These are phyloP conservation scores for Fusarium equiseti DNA, from an alignment of 2,329 filamentous ascomycete genomes.

Conservation along the genomic window DNA sequence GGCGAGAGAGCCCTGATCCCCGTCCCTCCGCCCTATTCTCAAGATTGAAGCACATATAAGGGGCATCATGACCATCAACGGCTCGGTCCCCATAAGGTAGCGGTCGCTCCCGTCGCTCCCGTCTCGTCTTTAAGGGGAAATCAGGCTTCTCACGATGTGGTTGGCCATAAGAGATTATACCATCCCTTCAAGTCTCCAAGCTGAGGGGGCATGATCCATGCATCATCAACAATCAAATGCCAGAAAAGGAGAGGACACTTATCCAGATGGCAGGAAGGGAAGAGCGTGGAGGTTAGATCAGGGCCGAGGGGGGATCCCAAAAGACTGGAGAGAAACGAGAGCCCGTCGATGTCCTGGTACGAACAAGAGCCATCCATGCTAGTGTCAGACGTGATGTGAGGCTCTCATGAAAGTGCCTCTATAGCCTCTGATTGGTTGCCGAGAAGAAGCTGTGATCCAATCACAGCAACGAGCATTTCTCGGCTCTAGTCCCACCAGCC, in stretches of 20 bases:
- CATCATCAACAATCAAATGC: constrained; percentile 33
- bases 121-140: constrained; percentile 42
- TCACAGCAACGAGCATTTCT: constrained; percentile 17
- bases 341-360: constrained; percentile 42
- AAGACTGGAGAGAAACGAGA: constrained; percentile 40
- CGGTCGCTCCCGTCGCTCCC: constrained; percentile 47
- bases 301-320: constrained; percentile 35
- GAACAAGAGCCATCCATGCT: constrained; percentile 47
- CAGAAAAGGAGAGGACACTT: constrained; percentile 44
- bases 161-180: constrained; percentile 44
- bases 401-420: constrained; percentile 50
- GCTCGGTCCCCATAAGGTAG: constrained; percentile 43
- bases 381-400: constrained; percentile 52
- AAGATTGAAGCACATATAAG: constrained; percentile 25
- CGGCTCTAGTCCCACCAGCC: constrained; percentile 22
- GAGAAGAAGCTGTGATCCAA: constrained; percentile 9
- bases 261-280: constrained; percentile 28
- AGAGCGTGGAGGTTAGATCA: constrained; percentile 31
- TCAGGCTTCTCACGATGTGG: constrained; percentile 45
- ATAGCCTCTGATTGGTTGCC: constrained; percentile 49
- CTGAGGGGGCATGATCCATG: constrained; percentile 41
- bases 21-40: constrained; percentile 24
- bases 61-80: constrained; percentile 40
- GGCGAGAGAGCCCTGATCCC: constrained; percentile 15
- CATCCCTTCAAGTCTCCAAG: constrained; percentile 35